Percentiles rank a stretch among this genome's conserved stretches.
phyloP scores from a whole-genome alignment of 371 early-diverging fungal species.

The Mucor indicus region DNA sequence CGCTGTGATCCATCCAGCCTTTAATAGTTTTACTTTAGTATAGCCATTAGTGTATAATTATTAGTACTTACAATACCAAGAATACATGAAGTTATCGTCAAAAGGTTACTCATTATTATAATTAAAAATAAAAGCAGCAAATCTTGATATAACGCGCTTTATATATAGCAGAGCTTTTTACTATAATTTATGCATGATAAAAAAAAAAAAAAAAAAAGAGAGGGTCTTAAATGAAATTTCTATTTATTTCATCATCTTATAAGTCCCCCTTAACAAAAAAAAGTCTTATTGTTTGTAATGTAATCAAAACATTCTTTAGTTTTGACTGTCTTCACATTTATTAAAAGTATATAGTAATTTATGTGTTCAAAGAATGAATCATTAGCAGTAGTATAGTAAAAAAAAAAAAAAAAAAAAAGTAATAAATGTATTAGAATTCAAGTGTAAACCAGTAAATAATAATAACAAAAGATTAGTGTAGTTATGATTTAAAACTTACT shows the following conservation, averaged over 20 bases:
- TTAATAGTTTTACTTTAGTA: not conserved
- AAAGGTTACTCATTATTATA: constrained; percentile 7
- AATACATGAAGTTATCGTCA: constrained; percentile 9
- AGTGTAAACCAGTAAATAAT: too few relatives aligned
- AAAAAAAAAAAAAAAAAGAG: not conserved
- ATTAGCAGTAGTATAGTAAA: too few relatives aligned
- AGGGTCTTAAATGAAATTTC: constrained; percentile 7
- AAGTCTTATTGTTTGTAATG: not conserved
- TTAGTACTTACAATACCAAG: constrained; percentile 13
- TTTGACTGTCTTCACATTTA: too few relatives aligned
- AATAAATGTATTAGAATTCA: too few relatives aligned
- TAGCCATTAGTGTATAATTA: not conserved
- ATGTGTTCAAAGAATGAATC: too few relatives aligned
- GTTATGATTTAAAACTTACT: too few relatives aligned
- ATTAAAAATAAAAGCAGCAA: not conserved
- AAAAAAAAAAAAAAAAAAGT: too few relatives aligned
- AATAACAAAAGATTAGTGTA: too few relatives aligned
- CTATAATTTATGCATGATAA: not conserved
- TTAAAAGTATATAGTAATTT: too few relatives aligned
- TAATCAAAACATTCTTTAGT: not conserved
- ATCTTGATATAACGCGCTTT: too few relatives aligned
- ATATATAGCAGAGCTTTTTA: too few relatives aligned
- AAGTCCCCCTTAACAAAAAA: constrained; percentile 1
- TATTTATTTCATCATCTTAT: not conserved
- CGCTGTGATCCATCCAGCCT: constrained; percentile 42